phyloP scores from a whole-genome alignment of 805 yeast species.

The Yarrowia sp. region DNA sequence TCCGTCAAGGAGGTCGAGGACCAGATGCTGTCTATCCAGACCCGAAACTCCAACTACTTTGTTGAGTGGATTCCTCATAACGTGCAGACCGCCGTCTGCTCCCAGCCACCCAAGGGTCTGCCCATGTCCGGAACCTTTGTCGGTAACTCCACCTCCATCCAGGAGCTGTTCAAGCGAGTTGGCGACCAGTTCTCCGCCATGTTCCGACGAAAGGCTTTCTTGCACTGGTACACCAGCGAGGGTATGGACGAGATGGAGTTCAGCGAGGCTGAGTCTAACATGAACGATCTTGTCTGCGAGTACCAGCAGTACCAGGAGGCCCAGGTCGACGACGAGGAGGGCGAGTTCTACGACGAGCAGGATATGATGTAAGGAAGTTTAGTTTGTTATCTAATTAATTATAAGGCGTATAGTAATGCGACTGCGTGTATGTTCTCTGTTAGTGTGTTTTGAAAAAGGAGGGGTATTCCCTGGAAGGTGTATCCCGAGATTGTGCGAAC shows the following conservation, averaged over 20 bases:
- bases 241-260: conserved; percentile 97
- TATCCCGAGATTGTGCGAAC: too few relatives aligned
- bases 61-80: conserved; percentile 97
- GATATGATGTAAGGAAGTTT: conserved; percentile 22
- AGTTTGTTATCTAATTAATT: conserved; percentile 25
- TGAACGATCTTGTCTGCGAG: conserved; percentile 85
- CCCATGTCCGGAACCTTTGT: conserved; percentile 91
- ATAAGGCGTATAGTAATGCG: conserved; percentile 4
- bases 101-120: conserved; percentile 80
- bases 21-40: conserved; percentile 81
- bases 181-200: conserved; percentile 87
- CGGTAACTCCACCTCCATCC: conserved; percentile 91
- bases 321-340: conserved; percentile 65
- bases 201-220: conserved; percentile 92
- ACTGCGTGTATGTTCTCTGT: not conserved
- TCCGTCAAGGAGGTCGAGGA: conserved; percentile 93
- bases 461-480: too few relatives aligned
- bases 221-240: conserved; percentile 93
- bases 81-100: conserved; percentile 90
- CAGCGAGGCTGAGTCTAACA: conserved; percentile 88
- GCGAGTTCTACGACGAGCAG: conserved; percentile 26
- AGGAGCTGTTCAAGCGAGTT: conserved; percentile 84
- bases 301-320: conserved; percentile 91
- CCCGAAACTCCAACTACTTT: conserved; percentile 75
- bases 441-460: too few relatives aligned